Base-by-base conservation (phyloP, 495 filamentous ascomycete species). In the Elasticomyces elasticus region DNA sequence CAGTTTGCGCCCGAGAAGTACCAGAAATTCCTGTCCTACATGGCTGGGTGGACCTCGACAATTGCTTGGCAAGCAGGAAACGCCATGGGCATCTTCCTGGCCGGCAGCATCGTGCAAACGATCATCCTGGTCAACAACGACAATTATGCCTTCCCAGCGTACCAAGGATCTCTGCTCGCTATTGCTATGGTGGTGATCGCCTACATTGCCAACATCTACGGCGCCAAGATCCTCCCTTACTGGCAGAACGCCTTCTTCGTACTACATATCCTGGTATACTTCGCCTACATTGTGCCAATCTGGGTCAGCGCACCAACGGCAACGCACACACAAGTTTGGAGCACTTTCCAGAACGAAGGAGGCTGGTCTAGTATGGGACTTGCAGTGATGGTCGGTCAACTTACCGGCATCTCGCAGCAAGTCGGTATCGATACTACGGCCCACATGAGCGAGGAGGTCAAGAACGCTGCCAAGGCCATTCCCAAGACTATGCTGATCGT, bases 81-180 rank as follows among this genome's bases (percentile, higher is more conserved):
- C 20, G 52, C 52, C 17, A 35, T 40, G 26, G 42, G 42, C 10
- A 28, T 45, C 23, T 49, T 54, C 25, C 24, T 54, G 7, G 37
- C 22, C 5, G 38, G 31, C 22, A 40, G 28, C 22, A 64, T 72
- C 62, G 67, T 76, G 19, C 64, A 74, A 42, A 65, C 65, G 4
- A 52, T 76, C 1, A 62, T 72, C 53, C 61, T 64, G 1, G 27
- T 74, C 20, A 69, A 69, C 47, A 31, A 72, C 49, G 60, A 65
- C 3, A 45, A 53, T 7, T 79, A 77, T 56, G 57, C 20, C 0
- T 61, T 66, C 2, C 53, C 70, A 35, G 54, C 52, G 11, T 81
- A 73, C 73, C 76, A 80, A 17, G 73, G 67, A 12, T 75, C 76
- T 0, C 62, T 82, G 15, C 52, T 78, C 22, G 67, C 70, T 40